Evolutionary conservation across 2,329 filamentous ascomycete genomes (phyloP), one percentile per base, ranked within the genome.

Genomic region (Curvularia sp.): DNA sequence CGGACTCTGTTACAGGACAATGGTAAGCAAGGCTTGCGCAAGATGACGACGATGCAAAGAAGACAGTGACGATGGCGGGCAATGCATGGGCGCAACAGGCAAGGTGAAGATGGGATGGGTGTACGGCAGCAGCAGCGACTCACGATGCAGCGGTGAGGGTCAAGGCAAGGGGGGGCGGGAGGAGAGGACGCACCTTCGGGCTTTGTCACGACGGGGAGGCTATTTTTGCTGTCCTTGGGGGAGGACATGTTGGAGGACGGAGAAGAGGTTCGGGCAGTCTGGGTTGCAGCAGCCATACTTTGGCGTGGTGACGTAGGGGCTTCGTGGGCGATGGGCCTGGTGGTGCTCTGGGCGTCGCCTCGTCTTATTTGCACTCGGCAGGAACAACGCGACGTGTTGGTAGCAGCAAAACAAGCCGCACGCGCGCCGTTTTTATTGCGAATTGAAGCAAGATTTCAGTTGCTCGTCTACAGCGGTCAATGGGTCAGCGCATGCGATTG

Each of bases 211-310:
- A 63, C 61, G 57, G 68, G 63, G 63, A 72, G 69, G 61, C 66
- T 67, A 66, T 68, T 73, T 68, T 76, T 76, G 55, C 61, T 69
- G 63, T 77, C 74, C 63, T 75, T 73, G 56, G 75, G 74, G 20
- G 74, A 76, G 69, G 75, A 73, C 75, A 77, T 77, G 46, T 68
- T 77, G 61, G 74, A 71, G 62, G 69, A 73, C 57, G 70, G 71
- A 65, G 73, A 69, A 67, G 74, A 74, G 62, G 67, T 71, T 67
- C 68, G 71, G 55, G 68, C 66, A 52, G 69, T 68, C 68, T 70
- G 70, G 63, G 72, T 73, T 68, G 71, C 68, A 60, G 73, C 71
- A 64, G 74, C 71, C 71, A 76, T 75, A 60, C 63, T 65, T 63
- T 63, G 60, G 63, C 63, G 65, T 70, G 70, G 70, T 76, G 75